Evolutionary conservation across 1,139 yeast species (phyloP).

Genomic region (Meyerozyma athensensis): DNA sequence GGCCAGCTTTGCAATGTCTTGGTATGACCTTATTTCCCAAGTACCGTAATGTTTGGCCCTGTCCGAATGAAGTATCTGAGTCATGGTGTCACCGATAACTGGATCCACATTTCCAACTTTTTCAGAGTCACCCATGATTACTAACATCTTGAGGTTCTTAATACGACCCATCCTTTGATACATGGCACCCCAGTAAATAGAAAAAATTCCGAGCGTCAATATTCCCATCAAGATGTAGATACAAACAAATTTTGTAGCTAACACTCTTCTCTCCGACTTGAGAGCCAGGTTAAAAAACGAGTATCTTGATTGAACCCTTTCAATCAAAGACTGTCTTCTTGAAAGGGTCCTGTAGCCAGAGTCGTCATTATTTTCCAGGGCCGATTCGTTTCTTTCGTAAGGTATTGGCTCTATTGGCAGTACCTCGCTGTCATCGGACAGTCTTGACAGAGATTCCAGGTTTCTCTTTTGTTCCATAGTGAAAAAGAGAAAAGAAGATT

Average conservation of each 20-base stretch:
- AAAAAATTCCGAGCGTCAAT: slow-evolving; percentile 28
- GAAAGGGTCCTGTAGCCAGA: neutral
- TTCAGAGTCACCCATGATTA: slow-evolving; percentile 41
- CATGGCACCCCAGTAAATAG: slow-evolving; percentile 60
- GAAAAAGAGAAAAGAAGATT: no score
- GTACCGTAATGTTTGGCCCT: slow-evolving; percentile 23
- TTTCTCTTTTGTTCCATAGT: no score
- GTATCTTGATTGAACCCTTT: slow-evolving; percentile 4
- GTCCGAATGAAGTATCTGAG: slow-evolving; percentile 15
- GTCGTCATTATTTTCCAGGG: neutral
- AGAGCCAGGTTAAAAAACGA: slow-evolving; percentile 26
- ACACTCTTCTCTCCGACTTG: slow-evolving; percentile 14
- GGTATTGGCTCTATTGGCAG: no score
- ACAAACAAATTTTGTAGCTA: slow-evolving; percentile 13
- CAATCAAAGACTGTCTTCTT: neutral
- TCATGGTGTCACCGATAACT: slow-evolving; percentile 27
- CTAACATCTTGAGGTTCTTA: slow-evolving; percentile 38
- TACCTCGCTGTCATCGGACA: no score
- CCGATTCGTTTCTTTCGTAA: no score
- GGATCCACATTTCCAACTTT: slow-evolving; percentile 18
- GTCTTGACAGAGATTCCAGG: no score
- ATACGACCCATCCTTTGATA: slow-evolving; percentile 36
- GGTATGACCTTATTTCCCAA: slow-evolving; percentile 34
- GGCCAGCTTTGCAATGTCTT: slow-evolving; percentile 26
- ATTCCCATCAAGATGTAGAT: slow-evolving; percentile 16